Base-by-base conservation (phyloP, 345 rosid species). In the Populus tremula region DNA sequence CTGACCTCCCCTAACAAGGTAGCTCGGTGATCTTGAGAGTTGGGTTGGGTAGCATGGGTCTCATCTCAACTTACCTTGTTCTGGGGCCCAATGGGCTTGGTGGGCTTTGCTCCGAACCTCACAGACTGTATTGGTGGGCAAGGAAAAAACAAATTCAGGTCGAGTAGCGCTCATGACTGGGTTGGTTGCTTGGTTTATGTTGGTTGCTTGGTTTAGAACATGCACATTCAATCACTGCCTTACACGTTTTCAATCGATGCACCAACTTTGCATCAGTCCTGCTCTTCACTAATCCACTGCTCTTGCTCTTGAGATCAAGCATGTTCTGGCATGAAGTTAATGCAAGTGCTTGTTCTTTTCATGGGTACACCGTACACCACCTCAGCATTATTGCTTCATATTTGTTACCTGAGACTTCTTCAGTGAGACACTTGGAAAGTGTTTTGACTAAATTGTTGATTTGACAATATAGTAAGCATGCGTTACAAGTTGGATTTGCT, bases 301-400 rank as follows among this genome's bases (percentile, higher is more conserved):
- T 23, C 21, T 27, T 27, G 61, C 17, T 18, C 41, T 29, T 38
- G 9, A 72, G n/a, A 23, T 67, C 14, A 25, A 36, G 59, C 16
- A 70, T 49, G 53, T 70, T 79, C 35, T 64, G 59, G 50, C 56
- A 70, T 65, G 27, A 53, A 70, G 4, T 33, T 33, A 33, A 70
- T 70, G 76, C 36, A 66, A 76, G 79, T 77, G 75, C 82, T 76
- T 78, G 72, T 75, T 80, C 68, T 78, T 80, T 77, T 77, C 74
- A 76, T 41, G 61, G 33, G 21, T 65, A 14, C 64, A 61, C 56
- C 35, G 21, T 65, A 14, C 64, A 61, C 56, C 35, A 41, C 73
- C 29, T 77, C 66, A 61, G 35, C 47, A 4, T 78, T 69, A 43
- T 75, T 69, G 69, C 27, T 70, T 61, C n/a, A 9, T 73, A 23